phyloP scores from a whole-genome alignment of 495 filamentous ascomycete genomes.

The Penicillium pancosmium region DNA sequence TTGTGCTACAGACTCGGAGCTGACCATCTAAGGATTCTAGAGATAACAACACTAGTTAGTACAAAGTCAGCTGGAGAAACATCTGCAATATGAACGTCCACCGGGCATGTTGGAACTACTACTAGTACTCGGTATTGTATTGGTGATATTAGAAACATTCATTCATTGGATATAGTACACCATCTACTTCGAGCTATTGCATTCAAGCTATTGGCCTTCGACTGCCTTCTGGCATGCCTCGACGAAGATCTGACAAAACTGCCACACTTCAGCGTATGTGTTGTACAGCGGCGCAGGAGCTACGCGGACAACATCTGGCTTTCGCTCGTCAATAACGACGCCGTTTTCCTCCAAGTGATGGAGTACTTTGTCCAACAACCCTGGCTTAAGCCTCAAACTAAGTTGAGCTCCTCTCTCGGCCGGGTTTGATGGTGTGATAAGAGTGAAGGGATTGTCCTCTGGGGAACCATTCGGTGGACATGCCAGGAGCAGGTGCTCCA shows the following conservation, averaged over 20 bases:
- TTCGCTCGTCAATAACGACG: conserved; percentile 85
- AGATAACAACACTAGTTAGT: no score
- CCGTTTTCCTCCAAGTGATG: conserved; percentile 65
- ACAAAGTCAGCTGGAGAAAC: no score
- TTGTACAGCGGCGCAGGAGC: conserved; percentile 93
- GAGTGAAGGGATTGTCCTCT: conserved; percentile 58
- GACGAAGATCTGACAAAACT: conserved; percentile 64
- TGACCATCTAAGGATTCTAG: no score
- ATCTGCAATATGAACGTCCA: no score
- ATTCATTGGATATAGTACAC: neutral
- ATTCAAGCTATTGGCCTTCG: conserved; percentile 18
- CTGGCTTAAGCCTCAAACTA: conserved; percentile 68
- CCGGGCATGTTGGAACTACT: no score
- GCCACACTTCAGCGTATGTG: conserved; percentile 74
- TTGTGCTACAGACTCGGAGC: no score
- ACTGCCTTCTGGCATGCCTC: conserved; percentile 41
- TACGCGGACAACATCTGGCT: conserved; percentile 89
- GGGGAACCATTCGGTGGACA: conserved; percentile 39
- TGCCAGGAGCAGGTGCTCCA: conserved; percentile 67
- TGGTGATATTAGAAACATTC: no score
- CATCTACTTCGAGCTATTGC: neutral
- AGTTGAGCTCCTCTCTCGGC: conserved; percentile 83
- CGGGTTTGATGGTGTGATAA: conserved; percentile 80
- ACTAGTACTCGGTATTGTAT: no score
- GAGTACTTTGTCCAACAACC: conserved; percentile 71